Conservation (phyloP, 495 filamentous ascomycete species). For the Xylaria grammica region DNA sequence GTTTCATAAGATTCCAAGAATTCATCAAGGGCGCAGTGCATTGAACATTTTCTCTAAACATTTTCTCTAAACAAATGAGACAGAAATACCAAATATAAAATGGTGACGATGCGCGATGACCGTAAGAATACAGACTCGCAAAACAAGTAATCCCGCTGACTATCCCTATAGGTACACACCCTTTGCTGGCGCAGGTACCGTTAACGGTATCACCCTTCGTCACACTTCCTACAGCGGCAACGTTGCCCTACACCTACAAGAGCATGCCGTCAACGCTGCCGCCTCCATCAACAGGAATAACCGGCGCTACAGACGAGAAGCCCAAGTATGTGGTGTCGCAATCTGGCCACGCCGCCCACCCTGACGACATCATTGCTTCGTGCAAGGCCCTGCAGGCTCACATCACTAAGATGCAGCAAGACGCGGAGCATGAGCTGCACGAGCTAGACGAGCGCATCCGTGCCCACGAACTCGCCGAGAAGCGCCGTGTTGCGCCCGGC, state of each 20-base stretch:
- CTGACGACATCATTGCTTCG: conserved; percentile 79
- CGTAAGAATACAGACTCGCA: conserved; percentile 37
- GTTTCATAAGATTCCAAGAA: no score
- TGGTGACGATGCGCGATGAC: conserved; percentile 51
- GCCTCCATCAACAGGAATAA: conserved; percentile 67
- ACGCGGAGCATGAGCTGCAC: conserved; percentile 67
- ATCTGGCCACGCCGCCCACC: conserved; percentile 77
- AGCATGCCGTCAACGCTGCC: conserved; percentile 84
- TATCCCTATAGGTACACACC: conserved; percentile 68
- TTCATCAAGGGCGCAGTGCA: no score
- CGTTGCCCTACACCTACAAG: conserved; percentile 95
- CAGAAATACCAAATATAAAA: background rate
- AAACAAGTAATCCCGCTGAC: conserved; percentile 6
- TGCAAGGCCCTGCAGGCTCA: conserved; percentile 79
- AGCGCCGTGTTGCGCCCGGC: conserved; percentile 86
- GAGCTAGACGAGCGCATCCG: conserved; percentile 73
- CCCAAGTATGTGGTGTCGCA: conserved; percentile 75
- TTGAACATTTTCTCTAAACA: no score
- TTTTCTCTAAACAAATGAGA: no score
- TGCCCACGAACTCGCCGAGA: conserved; percentile 87
- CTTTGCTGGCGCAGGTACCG: conserved; percentile 87
- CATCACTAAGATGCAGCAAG: conserved; percentile 64
- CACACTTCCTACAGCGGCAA: conserved; percentile 85
- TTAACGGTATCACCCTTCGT: conserved; percentile 95
- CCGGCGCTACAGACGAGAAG: conserved; percentile 46